Evolutionary conservation across 345 rosid genomes (phyloP).

Genomic region (Bretschneidera sinensis): DNA sequence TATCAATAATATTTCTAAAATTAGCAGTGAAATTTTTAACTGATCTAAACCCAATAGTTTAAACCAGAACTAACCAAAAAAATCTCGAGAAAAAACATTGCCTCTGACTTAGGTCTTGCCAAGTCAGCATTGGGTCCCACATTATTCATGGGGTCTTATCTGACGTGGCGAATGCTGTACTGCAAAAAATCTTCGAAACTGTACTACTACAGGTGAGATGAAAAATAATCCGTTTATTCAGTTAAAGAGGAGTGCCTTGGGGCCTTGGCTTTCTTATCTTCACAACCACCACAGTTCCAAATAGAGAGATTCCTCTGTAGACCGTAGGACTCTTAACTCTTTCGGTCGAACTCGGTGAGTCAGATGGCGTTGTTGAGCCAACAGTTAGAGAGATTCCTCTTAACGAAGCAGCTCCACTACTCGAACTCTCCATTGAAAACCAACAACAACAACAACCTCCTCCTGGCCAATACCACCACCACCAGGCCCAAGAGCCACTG

Average conservation of each 20-base stretch:
- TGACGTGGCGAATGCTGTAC: slow-evolving; percentile 1
- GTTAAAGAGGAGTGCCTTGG: slow-evolving; percentile 41
- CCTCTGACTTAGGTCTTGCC: background rate
- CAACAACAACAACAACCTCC: slow-evolving; percentile 17
- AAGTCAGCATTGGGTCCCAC: background rate
- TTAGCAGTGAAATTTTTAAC: too few species aligned
- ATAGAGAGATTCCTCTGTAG: slow-evolving; percentile 1
- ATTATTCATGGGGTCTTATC: background rate
- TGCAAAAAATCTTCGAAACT: background rate
- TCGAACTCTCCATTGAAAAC: slow-evolving; percentile 6
- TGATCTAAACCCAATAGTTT: too few species aligned
- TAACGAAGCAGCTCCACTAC: slow-evolving; percentile 26
- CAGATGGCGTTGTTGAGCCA: slow-evolving; percentile 68
- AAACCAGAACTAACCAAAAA: too few species aligned
- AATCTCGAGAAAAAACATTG: too few species aligned
- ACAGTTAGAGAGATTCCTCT: slow-evolving; percentile 51
- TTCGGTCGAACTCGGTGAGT: slow-evolving; percentile 34
- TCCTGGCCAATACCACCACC: too few species aligned
- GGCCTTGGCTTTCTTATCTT: slow-evolving; percentile 34
- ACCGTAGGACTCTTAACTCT: slow-evolving; percentile 13
- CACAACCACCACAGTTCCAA: slow-evolving; percentile 7
- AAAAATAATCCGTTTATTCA: slow-evolving; percentile 34
- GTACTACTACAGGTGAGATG: background rate
- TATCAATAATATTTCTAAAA: too few species aligned
- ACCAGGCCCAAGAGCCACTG: slow-evolving; percentile 29